Percentiles rank a stretch among this genome's conserved stretches.
These are phyloP conservation scores for Stagonosporopsis chrysanthemi DNA, from an alignment of 2,329 filamentous ascomycete species.

Conservation along the genomic window DNA sequence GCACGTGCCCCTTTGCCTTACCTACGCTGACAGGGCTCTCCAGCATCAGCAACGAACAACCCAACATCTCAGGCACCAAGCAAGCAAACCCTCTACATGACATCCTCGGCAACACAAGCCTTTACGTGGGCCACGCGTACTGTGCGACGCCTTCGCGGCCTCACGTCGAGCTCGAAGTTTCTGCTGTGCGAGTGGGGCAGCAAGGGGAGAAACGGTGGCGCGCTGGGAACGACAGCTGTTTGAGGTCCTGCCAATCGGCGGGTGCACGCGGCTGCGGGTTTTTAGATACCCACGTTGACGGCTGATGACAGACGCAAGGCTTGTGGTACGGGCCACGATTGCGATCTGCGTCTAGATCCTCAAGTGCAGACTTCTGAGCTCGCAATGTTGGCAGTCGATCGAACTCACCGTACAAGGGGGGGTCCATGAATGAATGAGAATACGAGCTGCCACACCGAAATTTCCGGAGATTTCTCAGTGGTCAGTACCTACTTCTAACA, in stretches of 20 bases:
- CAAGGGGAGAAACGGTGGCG: neutral
- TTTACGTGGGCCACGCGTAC: conserved; percentile 4
- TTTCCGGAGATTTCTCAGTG: no score
- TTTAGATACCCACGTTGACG: neutral
- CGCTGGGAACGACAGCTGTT: conserved; percentile 5
- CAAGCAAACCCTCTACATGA: neutral
- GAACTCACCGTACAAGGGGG: conserved; percentile 10
- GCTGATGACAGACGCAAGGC: neutral
- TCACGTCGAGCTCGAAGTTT: neutral
- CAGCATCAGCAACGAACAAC: neutral
- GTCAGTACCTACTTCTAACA: no score
- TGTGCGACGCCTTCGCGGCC: neutral
- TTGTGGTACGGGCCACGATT: neutral
- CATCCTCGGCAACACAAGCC: neutral
- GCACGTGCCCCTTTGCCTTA: no score
- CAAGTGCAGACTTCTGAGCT: neutral
- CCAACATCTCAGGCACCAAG: neutral
- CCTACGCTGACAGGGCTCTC: neutral
- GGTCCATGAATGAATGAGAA: no score
- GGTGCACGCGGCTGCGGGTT: neutral
- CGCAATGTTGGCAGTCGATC: neutral
- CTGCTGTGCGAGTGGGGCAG: conserved; percentile 9
- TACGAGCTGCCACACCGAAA: no score
- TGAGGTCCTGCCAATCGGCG: neutral
- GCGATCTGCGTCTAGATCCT: conserved; percentile 1